These are phyloP conservation scores for Carex cristatella DNA, from an alignment of 176 grass and related monocot genomes.

Conservation along the genomic window DNA sequence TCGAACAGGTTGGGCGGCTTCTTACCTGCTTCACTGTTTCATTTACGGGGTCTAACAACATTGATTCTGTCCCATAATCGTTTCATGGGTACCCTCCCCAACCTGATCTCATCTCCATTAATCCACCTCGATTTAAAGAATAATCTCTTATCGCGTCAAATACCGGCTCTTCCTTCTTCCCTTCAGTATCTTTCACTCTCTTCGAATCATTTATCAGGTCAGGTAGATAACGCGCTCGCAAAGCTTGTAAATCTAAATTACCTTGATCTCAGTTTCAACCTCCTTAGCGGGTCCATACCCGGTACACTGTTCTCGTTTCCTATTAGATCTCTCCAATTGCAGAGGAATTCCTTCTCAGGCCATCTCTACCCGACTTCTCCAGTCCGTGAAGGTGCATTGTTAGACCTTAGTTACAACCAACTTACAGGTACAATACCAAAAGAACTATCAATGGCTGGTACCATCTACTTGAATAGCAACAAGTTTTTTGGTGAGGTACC, in stretches of 20 bases:
- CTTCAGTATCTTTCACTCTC: slow-evolving; percentile 62
- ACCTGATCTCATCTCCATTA: slow-evolving; percentile 22
- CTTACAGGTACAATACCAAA: slow-evolving; percentile 47
- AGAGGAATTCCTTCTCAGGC: slow-evolving; percentile 63
- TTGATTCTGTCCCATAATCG: slow-evolving; percentile 64
- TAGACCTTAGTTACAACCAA: slow-evolving; percentile 81
- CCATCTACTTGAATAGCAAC: slow-evolving; percentile 69
- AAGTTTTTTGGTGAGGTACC: slow-evolving; percentile 46
- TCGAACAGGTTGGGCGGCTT: slow-evolving; percentile 44
- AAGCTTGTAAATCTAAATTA: slow-evolving; percentile 37
- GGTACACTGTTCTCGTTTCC: slow-evolving; percentile 51
- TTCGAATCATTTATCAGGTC: slow-evolving; percentile 61
- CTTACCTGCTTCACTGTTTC: slow-evolving; percentile 37
- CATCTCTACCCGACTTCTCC: slow-evolving; percentile 31
- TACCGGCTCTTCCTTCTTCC: slow-evolving; percentile 43
- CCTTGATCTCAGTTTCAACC: slow-evolving; percentile 73
- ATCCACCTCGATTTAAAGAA: slow-evolving; percentile 57
- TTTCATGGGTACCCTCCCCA: slow-evolving; percentile 32
- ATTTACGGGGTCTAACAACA: slow-evolving; percentile 27
- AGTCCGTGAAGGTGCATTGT: slow-evolving; percentile 37
- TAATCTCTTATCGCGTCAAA: slow-evolving; percentile 39
- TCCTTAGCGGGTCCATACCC: slow-evolving; percentile 52
- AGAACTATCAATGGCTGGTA: slow-evolving; percentile 41
- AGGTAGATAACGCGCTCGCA: slow-evolving; percentile 26
- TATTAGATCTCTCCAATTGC: slow-evolving; percentile 50